Conservation (phyloP, 2,329 filamentous ascomycete genomes). For the Chrysoporthe cubensis region DNA sequence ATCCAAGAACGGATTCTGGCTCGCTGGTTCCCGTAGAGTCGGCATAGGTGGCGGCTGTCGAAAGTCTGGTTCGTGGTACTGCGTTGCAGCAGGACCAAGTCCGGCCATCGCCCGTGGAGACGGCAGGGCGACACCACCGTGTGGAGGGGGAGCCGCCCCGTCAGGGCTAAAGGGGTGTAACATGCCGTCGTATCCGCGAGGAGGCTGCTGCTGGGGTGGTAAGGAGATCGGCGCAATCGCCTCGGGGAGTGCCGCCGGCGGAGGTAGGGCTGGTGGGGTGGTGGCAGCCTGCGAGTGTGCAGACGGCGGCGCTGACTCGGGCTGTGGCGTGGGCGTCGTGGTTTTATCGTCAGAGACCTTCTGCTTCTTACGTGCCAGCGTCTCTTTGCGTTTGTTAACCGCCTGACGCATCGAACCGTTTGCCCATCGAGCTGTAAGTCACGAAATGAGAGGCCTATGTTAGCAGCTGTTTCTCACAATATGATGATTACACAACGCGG, state of each 20-base stretch:
- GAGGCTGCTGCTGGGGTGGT: conserved; percentile 7
- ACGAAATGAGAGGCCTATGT: conserved; percentile 10
- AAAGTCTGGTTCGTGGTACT: background rate
- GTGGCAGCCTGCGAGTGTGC: conserved; percentile 19
- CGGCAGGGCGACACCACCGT: conserved; percentile 10
- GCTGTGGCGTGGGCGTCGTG: conserved; percentile 23
- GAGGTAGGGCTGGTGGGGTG: conserved; percentile 7
- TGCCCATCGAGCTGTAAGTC: conserved; percentile 57
- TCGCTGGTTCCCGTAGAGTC: background rate
- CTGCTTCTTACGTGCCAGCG: conserved; percentile 60
- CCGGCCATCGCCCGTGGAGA: background rate
- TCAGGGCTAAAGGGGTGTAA: conserved; percentile 3
- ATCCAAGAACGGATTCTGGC: conserved; percentile 15
- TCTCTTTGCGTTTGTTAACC: conserved; percentile 64
- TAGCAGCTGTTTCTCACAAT: conserved; percentile 7
- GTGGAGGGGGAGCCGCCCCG: background rate
- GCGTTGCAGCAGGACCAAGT: background rate
- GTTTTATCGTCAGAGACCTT: conserved; percentile 27
- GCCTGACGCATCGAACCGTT: conserved; percentile 63
- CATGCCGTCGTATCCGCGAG: conserved; percentile 16
- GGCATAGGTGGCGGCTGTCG: background rate
- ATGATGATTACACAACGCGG: conserved; percentile 10
- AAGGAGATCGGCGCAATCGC: conserved; percentile 4
- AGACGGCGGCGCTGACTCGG: conserved; percentile 23
- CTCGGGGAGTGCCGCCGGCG: background rate